Evolutionary conservation across 1,284 basidiomycete genomes (phyloP).

Genomic region (Rhodotorula sp.): DNA sequence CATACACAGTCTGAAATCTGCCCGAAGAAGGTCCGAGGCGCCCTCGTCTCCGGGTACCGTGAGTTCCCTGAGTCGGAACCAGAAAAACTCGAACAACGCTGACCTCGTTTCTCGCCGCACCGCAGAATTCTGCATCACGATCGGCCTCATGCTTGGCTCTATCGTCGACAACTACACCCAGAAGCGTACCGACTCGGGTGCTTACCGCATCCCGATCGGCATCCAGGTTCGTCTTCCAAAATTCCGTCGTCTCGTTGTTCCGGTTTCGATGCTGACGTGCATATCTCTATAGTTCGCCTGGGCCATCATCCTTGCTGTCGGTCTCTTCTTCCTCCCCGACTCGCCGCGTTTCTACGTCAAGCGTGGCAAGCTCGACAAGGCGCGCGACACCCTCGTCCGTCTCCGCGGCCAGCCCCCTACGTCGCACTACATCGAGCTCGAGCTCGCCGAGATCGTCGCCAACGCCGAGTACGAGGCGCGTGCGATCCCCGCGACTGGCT

Average conservation of each 20-base stretch:
- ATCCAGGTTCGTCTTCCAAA: constrained; percentile 53
- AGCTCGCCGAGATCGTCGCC: constrained; percentile 42
- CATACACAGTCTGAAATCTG: constrained; percentile 26
- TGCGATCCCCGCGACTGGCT: constrained; percentile 31
- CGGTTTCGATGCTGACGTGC: not conserved
- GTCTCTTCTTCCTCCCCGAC: constrained; percentile 66
- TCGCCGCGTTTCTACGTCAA: constrained; percentile 71
- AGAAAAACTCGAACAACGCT: not conserved
- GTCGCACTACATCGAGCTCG: constrained; percentile 40
- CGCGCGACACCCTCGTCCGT: constrained; percentile 59
- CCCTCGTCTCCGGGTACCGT: constrained; percentile 41
- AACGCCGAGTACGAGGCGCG: constrained; percentile 44
- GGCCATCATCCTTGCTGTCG: constrained; percentile 62
- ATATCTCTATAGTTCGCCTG: constrained; percentile 47
- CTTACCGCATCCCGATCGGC: constrained; percentile 50
- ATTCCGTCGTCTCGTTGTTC: too few relatives aligned
- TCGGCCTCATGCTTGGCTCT: constrained; percentile 36
- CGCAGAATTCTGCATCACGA: constrained; percentile 32
- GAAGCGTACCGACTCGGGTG: constrained; percentile 42
- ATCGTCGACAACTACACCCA: constrained; percentile 58
- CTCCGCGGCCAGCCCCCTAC: constrained; percentile 36
- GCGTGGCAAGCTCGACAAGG: constrained; percentile 61
- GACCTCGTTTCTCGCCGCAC: not conserved
- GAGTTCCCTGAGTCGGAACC: not conserved
- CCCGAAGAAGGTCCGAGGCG: constrained; percentile 42